Evolutionary conservation across 1,284 basidiomycete species (phyloP).

Genomic region (Xerocomus amazonicus): DNA sequence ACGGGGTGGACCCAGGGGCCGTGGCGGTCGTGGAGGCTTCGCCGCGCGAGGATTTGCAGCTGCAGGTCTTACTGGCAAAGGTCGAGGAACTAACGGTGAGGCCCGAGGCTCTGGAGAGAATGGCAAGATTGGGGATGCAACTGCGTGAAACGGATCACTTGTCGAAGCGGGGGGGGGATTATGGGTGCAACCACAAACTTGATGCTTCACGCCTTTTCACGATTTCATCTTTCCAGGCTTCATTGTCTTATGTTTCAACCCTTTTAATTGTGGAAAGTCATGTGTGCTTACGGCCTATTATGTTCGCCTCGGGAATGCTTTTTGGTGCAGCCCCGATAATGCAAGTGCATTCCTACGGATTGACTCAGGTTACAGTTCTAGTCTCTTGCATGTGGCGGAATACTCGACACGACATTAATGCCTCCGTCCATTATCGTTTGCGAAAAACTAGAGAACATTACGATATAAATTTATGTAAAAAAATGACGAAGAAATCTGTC

Average conservation of each 20-base stretch:
- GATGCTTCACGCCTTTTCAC: slow-evolving; percentile 20
- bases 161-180: slow-evolving; percentile 16
- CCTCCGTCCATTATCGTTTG: too few relatives aligned
- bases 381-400: too few relatives aligned
- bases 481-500: too few relatives aligned
- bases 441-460: too few relatives aligned
- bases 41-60: slow-evolving; percentile 62
- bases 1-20: slow-evolving; percentile 47
- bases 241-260: slow-evolving; percentile 11
- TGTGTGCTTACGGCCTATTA: slow-evolving; percentile 23
- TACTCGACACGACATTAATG: too few relatives aligned
- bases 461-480: too few relatives aligned
- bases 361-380: neutral
- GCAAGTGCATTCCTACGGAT: slow-evolving; percentile 20
- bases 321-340: slow-evolving; percentile 20
- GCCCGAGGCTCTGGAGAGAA: slow-evolving; percentile 30
- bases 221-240: slow-evolving; percentile 18
- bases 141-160: slow-evolving; percentile 22
- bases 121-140: slow-evolving; percentile 22
- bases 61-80: slow-evolving; percentile 58
- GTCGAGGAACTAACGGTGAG: slow-evolving; percentile 32
- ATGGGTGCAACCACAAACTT: slow-evolving; percentile 16
- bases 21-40: slow-evolving; percentile 53
- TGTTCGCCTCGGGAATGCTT: slow-evolving; percentile 16
- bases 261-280: slow-evolving; percentile 20